Base-by-base conservation (phyloP, 148 eudicot genomes). In the Beta vulgaris region DNA sequence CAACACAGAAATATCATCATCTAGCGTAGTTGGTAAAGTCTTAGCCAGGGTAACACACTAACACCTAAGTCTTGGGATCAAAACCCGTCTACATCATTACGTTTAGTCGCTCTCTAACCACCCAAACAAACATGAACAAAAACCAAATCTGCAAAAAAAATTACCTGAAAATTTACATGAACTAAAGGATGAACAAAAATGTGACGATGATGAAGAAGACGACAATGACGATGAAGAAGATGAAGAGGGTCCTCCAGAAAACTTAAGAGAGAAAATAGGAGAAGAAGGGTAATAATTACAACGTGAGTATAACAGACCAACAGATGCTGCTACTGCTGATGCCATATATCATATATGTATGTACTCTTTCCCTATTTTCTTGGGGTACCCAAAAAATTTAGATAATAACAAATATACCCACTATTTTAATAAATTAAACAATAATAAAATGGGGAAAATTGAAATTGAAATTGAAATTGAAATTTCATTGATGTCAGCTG, bases 111-210 rank as follows among this genome's bases (percentile, higher is more conserved):
- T 9, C 18, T 5, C 44, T 58, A 72, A 62, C 39, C 31, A 32
- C 0, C 34, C 12, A 29, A 39, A 39, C 37, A 35, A 71, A 62
- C 25, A 31, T 23, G 48, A 21, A 21, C 23, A 53, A 53, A 26
- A 66, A 16, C 43, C 67, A 43, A 58, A 60, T 34, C 74, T 69
- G 35, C 21, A 55, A 55, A 23, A 19, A 51, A 42, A 72, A 53
- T 37, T 63, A 86, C 89, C 85, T 3, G 83, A 48, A 21, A 72
- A 79, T 35, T 69, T 57, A 68, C 73, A 81, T 32, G 75, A 78
- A 73, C 73, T 68, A 10, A 18, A 72, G 12, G 80, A 75, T 7
- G 87, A 82, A 73, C 72, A 85, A 66, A 54, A 77, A 64, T 77
- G 78, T 8, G 85, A 81, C 19, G 85, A 79, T 1, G 86, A 74